Evolutionary conservation across 2,329 filamentous ascomycete species (phyloP), one percentile per base, ranked within the genome.

Genomic region (Gaeumannomyces tritici): DNA sequence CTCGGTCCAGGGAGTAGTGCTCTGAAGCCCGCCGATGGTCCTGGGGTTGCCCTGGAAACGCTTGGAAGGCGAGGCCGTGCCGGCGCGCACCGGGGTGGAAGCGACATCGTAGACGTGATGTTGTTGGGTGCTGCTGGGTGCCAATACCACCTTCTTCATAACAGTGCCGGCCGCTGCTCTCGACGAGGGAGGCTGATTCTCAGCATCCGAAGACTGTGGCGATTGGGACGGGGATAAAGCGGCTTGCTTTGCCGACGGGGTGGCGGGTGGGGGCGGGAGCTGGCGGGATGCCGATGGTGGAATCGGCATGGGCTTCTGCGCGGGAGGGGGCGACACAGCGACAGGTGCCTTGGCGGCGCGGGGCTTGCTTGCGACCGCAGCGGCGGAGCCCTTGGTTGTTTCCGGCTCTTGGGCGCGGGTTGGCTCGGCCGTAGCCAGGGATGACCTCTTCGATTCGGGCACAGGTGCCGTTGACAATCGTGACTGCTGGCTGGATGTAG

Each of bases 151-250:
- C 7, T 80, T 77, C 70, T 80, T 81, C 59, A 74, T 68, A 65
- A 74, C 70, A 64, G 76, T 61, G 67, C 76, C 79, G 61, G 77
- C 78, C 3, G 81, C 77, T 1, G 82, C 83, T 61, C 80, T 83
- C 6, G 86, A 86, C 1, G 88, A 89, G 0, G 90, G 90, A 1
- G 89, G 89, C 59, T 84, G 86, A 67, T 93, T 93, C 72, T 95
- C 90, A 0, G 88, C 89, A 70, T 95, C 88, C 0, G 90, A 93
- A 1, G 89, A 88, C 67, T 91, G 89, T 0, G 87, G 87, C 1
- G 89, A 89, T 24, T 83, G 82, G 0, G 88, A 89, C 0, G 86
- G 87, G 0, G 84, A 85, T 7, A 83, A 67, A 1, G 75, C 83
- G 15, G 83, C 73, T 65, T 86, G 83, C 62, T 78, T 79, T 13